Evolutionary conservation across 495 filamentous ascomycete species (phyloP).

Genomic region (Daldinia grandis): DNA sequence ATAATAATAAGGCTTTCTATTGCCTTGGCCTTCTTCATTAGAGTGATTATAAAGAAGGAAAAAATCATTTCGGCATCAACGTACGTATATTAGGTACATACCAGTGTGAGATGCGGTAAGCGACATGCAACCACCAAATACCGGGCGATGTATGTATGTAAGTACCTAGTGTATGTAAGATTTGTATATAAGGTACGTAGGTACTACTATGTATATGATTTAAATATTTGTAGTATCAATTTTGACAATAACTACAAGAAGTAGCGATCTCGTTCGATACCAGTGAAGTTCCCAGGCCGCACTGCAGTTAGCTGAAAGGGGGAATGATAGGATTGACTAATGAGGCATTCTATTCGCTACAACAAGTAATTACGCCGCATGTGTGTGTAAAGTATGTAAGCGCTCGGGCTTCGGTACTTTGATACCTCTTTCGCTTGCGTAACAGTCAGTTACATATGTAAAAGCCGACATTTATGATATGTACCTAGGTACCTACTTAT

Average conservation of each 20-base stretch:
- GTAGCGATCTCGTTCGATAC: neutral
- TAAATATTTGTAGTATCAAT: too few relatives aligned
- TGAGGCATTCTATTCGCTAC: constrained; percentile 15
- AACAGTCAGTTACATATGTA: neutral
- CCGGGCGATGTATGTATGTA: neutral
- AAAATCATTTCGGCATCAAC: neutral
- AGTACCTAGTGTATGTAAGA: neutral
- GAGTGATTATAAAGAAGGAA: neutral
- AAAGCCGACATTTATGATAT: neutral
- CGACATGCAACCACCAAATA: constrained; percentile 24
- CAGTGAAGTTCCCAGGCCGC: neutral
- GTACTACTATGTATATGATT: too few relatives aligned
- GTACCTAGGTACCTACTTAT: constrained; percentile 2
- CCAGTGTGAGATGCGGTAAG: constrained; percentile 18
- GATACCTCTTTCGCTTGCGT: neutral
- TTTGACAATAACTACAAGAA: too few relatives aligned
- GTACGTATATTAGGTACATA: neutral
- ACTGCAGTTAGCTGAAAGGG: constrained; percentile 5
- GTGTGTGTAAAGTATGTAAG: neutral
- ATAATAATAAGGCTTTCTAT: neutral
- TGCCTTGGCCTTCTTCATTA: neutral
- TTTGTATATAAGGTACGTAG: neutral
- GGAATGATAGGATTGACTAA: constrained; percentile 15
- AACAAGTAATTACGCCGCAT: constrained; percentile 20
- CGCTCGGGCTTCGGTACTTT: constrained; percentile 14